A percentile compares a stretch with the other conserved stretches of the same genome.
phyloP scores from a whole-genome alignment of 805 yeast species.

The Candida sonorensis region DNA sequence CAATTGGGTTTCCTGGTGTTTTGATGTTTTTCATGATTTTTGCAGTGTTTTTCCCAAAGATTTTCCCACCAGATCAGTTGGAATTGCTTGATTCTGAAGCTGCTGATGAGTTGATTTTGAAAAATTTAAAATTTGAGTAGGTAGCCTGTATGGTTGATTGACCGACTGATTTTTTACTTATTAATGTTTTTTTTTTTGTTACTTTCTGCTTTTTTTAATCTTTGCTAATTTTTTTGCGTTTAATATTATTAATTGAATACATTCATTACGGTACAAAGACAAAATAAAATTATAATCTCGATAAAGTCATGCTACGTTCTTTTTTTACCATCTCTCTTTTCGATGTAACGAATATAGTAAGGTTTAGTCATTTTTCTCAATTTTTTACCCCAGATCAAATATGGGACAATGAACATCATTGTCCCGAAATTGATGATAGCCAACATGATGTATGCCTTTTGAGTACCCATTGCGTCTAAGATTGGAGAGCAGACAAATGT shows the following conservation, averaged over 20 bases:
- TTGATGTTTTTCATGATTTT: conserved; percentile 63
- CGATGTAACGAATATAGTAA: conserved; percentile 47
- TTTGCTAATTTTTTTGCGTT: no score
- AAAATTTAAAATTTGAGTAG: conserved; percentile 19
- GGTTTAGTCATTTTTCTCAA: conserved; percentile 50
- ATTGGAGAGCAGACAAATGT: conserved; percentile 60
- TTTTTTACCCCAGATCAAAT: conserved; percentile 16
- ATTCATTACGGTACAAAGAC: no score
- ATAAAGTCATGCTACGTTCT: no score
- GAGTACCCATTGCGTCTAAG: conserved; percentile 50
- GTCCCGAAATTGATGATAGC: conserved; percentile 56
- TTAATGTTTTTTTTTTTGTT: no score
- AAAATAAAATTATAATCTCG: no score
- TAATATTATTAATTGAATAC: no score
- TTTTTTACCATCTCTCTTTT: conserved; percentile 42
- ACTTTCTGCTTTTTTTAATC: no score
- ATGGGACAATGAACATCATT: conserved; percentile 44
- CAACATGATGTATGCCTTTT: conserved; percentile 52
- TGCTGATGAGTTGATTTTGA: conserved; percentile 26
- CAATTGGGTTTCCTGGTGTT: conserved; percentile 91
- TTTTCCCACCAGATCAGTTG: conserved; percentile 59
- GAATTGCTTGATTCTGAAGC: conserved; percentile 48
- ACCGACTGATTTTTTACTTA: no score
- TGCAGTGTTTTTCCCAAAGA: conserved; percentile 52
- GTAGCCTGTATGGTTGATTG: no score